Base-by-base conservation (phyloP, 2,329 filamentous ascomycete genomes). In the Drechslera avenae region DNA sequence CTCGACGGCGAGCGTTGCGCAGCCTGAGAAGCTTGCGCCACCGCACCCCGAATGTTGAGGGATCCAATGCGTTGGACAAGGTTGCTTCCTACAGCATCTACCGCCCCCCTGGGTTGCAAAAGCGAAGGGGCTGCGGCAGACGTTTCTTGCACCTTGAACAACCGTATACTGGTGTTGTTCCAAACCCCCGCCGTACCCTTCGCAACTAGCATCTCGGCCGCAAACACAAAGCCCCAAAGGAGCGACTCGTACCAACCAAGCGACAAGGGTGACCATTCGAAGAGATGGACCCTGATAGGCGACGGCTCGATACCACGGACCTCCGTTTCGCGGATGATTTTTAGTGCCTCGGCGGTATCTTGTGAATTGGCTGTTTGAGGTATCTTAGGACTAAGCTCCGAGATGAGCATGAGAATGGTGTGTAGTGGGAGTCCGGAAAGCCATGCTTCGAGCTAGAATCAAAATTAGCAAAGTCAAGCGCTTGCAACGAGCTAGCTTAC, bases 191-290 rank as follows among this genome's bases (percentile, higher is more conserved):
- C 90, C 2, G 90, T 92, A 23, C 92, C 92, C 68, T 88, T 92
- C 0, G 88, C 85, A 21, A 93, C 85, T 50, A 91, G 86, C 86
- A 96, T 90, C 76, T 99, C 94, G 64, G 86, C 87, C 21, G 89
- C 86, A 71, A 97, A 97, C 45, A 97, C 86, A 63, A 97, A 90
- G 13, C 91, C 87, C 94, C 94, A 99, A 8, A 99, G 80, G 10
- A 97, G 80, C 4, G 90, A 93, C 73, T 97, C 91, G 72, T 97
- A 97, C 94, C 94, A 97, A 40, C 92, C 93, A 42, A 97, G 80
- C 0, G 90, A 89, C 28, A 96, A 79, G 0, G 90, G 87, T 3
- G 91, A 93, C 93, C 93, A 97, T 75, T 96, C 91, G 66, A 97
- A 97, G 12, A 90, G 87, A 68, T 97, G 92, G 13, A 94, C 87